A percentile compares a stretch with the other conserved stretches of the same genome.
These are phyloP conservation scores for Leptodontidium sp. DNA, from an alignment of 2,329 filamentous ascomycete species.

Conservation along the genomic window DNA sequence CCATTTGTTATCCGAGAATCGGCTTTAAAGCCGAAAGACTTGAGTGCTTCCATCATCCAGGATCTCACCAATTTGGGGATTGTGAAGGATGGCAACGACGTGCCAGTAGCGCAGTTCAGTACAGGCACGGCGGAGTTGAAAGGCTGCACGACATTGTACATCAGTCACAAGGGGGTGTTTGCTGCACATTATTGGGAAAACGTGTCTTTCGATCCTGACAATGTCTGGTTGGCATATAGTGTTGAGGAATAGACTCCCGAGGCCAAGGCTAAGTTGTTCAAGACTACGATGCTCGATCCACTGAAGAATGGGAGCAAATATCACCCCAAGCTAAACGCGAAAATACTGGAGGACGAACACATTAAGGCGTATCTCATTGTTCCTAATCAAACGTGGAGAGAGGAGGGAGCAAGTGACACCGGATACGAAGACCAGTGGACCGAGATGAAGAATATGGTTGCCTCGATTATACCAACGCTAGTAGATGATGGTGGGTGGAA, in stretches of 20 bases:
- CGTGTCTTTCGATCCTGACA: conserved; percentile 5
- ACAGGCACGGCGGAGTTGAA: background rate
- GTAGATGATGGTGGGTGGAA: too few species aligned
- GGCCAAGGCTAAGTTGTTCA: background rate
- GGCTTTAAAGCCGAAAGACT: background rate
- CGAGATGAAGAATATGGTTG: too few species aligned
- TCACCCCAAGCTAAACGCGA: background rate
- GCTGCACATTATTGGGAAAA: conserved; percentile 7
- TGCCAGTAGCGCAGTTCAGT: background rate
- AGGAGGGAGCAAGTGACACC: conserved; percentile 4
- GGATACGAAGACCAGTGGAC: too few species aligned
- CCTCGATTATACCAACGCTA: too few species aligned
- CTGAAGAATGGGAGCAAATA: background rate
- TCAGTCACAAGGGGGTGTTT: background rate
- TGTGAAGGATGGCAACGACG: background rate
- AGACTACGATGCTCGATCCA: background rate
- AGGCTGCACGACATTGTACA: background rate
- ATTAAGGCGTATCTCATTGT: conserved; percentile 10
- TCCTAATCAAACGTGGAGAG: background rate
- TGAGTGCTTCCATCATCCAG: background rate
- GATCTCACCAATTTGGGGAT: background rate
- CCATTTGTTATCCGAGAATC: background rate
- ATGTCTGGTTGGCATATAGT: background rate
- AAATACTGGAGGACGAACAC: background rate
- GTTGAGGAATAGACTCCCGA: background rate